These are phyloP conservation scores for Solanum clarkiae DNA, from an alignment of 257 asterid species.

Conservation along the genomic window DNA sequence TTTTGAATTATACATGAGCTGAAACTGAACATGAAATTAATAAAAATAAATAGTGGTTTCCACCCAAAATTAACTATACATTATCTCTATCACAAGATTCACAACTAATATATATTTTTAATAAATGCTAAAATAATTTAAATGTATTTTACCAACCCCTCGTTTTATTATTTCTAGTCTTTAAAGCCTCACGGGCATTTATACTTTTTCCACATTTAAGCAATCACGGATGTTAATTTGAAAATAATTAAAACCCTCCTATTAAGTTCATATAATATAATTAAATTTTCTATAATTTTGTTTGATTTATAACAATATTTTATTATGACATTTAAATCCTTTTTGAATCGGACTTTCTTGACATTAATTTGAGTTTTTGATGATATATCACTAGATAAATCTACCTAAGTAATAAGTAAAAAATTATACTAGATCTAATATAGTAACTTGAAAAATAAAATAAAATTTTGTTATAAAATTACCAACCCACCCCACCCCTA, in stretches of 20 bases:
- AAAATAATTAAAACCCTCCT: neutral
- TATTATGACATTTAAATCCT: neutral
- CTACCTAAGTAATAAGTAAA: neutral
- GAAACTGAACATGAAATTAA: neutral
- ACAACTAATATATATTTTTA: neutral
- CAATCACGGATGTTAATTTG: neutral
- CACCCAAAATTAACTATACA: neutral
- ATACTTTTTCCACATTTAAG: neutral
- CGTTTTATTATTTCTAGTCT: neutral
- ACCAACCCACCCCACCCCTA: neutral
- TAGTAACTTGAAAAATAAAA: neutral
- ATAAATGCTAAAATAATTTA: neutral
- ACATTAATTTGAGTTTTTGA: neutral
- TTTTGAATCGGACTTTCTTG: accelerated
- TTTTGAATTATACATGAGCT: neutral
- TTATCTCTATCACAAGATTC: neutral
- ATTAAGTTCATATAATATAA: neutral
- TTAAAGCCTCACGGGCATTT: neutral
- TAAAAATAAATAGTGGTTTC: neutral
- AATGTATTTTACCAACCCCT: neutral
- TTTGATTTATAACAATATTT: neutral
- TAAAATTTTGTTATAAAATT: neutral
- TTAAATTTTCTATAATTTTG: neutral
- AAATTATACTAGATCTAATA: neutral
- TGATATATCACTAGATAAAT: neutral